phyloP scores from a whole-genome alignment of 2,329 filamentous ascomycete species.

The Fusarium graminum region DNA sequence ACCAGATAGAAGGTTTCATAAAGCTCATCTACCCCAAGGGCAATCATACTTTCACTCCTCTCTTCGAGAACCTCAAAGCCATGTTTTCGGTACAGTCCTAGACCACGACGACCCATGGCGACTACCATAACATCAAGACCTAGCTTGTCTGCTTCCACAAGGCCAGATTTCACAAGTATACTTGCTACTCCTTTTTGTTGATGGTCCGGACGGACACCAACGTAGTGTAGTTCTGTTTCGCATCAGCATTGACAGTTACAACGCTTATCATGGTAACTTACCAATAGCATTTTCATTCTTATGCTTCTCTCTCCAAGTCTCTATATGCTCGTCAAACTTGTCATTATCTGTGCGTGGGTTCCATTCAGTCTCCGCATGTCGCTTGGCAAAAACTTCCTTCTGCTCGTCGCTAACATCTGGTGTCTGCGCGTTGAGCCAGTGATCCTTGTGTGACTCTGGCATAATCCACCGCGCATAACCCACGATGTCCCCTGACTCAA shows the following conservation, averaged over 20 bases:
- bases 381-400: background rate
- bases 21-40: constrained; percentile 12
- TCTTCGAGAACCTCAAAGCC: constrained; percentile 38
- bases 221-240: constrained; percentile 39
- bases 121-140: constrained; percentile 35
- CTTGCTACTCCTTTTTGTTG: constrained; percentile 39
- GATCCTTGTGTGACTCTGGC: constrained; percentile 16
- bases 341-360: constrained; percentile 13
- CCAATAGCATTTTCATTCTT: constrained; percentile 28
- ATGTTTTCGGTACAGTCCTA: constrained; percentile 36
- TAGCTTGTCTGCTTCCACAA: constrained; percentile 34
- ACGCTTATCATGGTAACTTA: too few relatives aligned
- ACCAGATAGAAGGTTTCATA: constrained; percentile 38
- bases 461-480: constrained; percentile 43
- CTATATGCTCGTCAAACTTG: constrained; percentile 23
- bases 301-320: constrained; percentile 23
- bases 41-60: constrained; percentile 9
- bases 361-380: constrained; percentile 8
- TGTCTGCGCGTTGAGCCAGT: constrained; percentile 33
- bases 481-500: constrained; percentile 39
- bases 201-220: constrained; percentile 42
- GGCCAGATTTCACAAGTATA: constrained; percentile 42
- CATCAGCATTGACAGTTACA: too few relatives aligned
- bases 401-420: constrained; percentile 26
- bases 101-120: constrained; percentile 37